Evolutionary conservation across 305 asterid species (phyloP).

Genomic region (Fraxinus velutina): DNA sequence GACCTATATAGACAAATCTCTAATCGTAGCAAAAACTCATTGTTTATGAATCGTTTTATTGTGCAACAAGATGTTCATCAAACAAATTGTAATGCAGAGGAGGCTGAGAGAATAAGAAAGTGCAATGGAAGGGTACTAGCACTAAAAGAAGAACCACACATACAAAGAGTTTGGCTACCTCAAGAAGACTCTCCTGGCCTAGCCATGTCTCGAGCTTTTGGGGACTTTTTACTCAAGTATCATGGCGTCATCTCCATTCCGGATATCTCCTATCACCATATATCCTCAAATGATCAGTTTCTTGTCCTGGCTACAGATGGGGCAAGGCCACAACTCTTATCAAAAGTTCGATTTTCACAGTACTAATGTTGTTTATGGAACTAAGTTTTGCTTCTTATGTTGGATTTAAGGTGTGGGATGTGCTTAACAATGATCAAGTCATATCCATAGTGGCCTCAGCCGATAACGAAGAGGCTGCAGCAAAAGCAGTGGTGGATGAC

Average conservation of each 20-base stretch:
- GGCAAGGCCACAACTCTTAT: slow-evolving; percentile 29
- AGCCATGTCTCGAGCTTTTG: slow-evolving; percentile 87
- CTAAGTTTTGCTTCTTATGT: not conserved
- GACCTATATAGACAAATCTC: not conserved
- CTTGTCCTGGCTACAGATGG: slow-evolving; percentile 79
- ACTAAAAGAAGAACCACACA: slow-evolving; percentile 60
- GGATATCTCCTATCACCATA: slow-evolving; percentile 49
- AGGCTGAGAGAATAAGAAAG: slow-evolving; percentile 74
- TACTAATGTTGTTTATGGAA: not conserved
- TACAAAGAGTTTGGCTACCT: slow-evolving; percentile 80
- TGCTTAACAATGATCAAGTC: slow-evolving; percentile 60
- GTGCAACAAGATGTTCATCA: not conserved
- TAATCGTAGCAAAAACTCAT: not conserved
- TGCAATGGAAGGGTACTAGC: slow-evolving; percentile 71
- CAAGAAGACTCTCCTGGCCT: slow-evolving; percentile 71
- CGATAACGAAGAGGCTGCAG: slow-evolving; percentile 49
- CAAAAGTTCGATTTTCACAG: not conserved
- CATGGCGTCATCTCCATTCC: slow-evolving; percentile 70
- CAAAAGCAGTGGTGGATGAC: slow-evolving; percentile 65
- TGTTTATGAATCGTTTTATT: not conserved
- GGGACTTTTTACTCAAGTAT: slow-evolving; percentile 66
- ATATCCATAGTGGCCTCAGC: slow-evolving; percentile 44
- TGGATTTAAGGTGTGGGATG: slow-evolving; percentile 76
- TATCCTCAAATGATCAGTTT: slow-evolving; percentile 54
- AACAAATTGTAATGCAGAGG: slow-evolving; percentile 44